Base-by-base conservation (phyloP, 129 eudicot species). In the Silybum marianum region DNA sequence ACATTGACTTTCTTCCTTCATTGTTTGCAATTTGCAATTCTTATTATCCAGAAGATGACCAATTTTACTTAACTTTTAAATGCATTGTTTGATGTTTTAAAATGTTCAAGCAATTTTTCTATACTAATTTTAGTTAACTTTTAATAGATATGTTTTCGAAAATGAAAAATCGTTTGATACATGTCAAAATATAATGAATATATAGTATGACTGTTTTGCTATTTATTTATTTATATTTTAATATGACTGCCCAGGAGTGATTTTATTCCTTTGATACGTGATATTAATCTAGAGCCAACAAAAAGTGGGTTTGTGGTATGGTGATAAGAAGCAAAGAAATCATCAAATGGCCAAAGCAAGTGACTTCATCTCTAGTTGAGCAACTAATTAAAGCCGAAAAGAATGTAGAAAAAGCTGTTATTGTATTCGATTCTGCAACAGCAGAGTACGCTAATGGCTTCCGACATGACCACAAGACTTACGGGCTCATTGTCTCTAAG, bases 281-380 rank as follows among this genome's bases (percentile, higher is more conserved):
- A 16, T 72, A 21, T 13, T 72, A 34, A 34, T 4, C 23, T 22
- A 38, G 28, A 42, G 13, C 23, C 3, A 28, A 26, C 12, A 32
- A 22, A 22, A 87, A 22, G 71, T 63, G 73, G 65, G 48, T 24
- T 46, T 32, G 13, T 0, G 32, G 8, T 67, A 75, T 66, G 76
- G 69, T 8, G 63, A 89, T 89, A 91, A 88, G 87, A 28, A 88
- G 85, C 68, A 93, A 83, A 84, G 44, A 54, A 51, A 71, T 80
- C 23, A 84, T 90, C 71, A 89, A 86, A 84, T 94, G 98, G 97
- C 95, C 97, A 1, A 94, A 90, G 80, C 85, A 90, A 76, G 86
- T 94, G 51, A 88, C 96, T 0, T 72, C 92, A 44, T 60, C 92
- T 70, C 84, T 90, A 74, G 98, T 92, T 73, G 88, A 85, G 79